A percentile compares a stretch with the other conserved stretches of the same genome.
Conservation (phyloP, 208 protist genomes). For the Leishmania amazonensis region DNA sequence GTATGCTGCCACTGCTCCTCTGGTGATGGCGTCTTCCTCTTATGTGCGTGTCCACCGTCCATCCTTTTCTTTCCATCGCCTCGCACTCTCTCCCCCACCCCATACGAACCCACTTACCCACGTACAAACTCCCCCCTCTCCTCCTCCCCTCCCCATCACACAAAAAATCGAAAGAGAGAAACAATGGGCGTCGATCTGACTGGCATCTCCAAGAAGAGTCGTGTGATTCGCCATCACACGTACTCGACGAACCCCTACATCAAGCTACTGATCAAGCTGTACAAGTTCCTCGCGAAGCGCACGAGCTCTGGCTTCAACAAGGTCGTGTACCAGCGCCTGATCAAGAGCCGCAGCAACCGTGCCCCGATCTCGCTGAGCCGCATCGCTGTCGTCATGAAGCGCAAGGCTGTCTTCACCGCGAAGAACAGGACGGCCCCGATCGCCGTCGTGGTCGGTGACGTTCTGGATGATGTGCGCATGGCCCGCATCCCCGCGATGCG, state of each 20-base stretch:
- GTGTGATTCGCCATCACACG: slow-evolving; percentile 93
- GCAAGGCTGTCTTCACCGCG: slow-evolving; percentile 78
- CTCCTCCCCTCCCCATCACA: neutral
- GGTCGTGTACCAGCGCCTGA: slow-evolving; percentile 96
- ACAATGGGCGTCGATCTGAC: slow-evolving; percentile 89
- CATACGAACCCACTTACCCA: neutral
- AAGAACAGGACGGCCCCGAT: slow-evolving; percentile 92
- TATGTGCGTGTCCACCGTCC: neutral
- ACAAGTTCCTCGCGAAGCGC: slow-evolving; percentile 98
- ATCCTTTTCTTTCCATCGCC: neutral
- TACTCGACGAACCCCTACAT: slow-evolving; percentile 98
- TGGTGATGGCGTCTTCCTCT: neutral
- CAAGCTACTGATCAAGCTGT: slow-evolving; percentile 99
- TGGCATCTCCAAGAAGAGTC: slow-evolving; percentile 91
- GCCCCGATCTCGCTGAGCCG: slow-evolving; percentile 96
- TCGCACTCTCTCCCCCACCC: neutral
- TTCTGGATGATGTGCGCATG: slow-evolving; percentile 99
- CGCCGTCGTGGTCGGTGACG: slow-evolving; percentile 98
- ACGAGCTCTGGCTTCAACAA: slow-evolving; percentile 99
- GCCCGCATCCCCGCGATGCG: slow-evolving; percentile 94
- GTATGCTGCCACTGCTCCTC: neutral
- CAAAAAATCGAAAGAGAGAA: slow-evolving; percentile 4
- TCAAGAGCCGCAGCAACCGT: slow-evolving; percentile 97
- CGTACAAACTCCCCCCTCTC: neutral
- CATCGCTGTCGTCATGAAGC: slow-evolving; percentile 95